Evolutionary conservation across 371 early-diverging fungal genomes (phyloP).

Genomic region (Syncephalis plumigaleata): DNA sequence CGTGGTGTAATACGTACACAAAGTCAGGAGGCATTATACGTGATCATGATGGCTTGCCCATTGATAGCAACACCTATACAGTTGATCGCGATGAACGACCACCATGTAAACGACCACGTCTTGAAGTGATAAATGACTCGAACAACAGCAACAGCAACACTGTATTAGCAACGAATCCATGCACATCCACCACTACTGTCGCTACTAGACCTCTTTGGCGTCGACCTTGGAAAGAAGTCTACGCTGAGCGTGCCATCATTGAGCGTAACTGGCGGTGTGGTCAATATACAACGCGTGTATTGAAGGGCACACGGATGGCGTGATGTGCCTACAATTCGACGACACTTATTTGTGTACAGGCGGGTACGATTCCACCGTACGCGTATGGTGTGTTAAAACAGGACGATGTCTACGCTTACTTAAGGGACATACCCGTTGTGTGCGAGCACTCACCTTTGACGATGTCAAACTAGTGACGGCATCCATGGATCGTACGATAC

Average conservation of each 20-base stretch:
- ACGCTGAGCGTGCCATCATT: slow-evolving; percentile 58
- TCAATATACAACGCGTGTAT: slow-evolving; percentile 28
- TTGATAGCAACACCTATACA: slow-evolving; percentile 1
- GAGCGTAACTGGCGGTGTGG: slow-evolving; percentile 76
- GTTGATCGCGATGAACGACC: no score
- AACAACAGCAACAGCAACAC: no score
- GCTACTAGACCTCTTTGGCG: slow-evolving; percentile 7
- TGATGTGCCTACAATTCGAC: slow-evolving; percentile 76
- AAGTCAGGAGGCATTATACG: slow-evolving; percentile 1
- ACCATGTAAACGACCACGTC: no score
- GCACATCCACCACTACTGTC: slow-evolving; percentile 5
- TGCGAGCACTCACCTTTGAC: slow-evolving; percentile 77
- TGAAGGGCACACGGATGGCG: slow-evolving; percentile 73
- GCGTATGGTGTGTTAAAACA: slow-evolving; percentile 67
- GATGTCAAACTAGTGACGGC: slow-evolving; percentile 69
- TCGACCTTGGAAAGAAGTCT: slow-evolving; percentile 62
- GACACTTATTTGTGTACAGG: slow-evolving; percentile 68
- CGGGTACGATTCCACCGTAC: slow-evolving; percentile 64
- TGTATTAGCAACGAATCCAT: no score
- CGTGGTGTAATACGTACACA: no score
- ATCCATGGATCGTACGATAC: slow-evolving; percentile 84
- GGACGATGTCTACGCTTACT: slow-evolving; percentile 47
- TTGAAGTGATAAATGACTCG: no score
- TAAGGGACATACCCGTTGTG: slow-evolving; percentile 71
- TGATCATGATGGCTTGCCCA: slow-evolving; percentile 4